Percentiles rank a stretch among this genome's conserved stretches.
These are phyloP conservation scores for Lignosus rhinocerotis DNA, from an alignment of 1,284 basidiomycete genomes.

Conservation along the genomic window DNA sequence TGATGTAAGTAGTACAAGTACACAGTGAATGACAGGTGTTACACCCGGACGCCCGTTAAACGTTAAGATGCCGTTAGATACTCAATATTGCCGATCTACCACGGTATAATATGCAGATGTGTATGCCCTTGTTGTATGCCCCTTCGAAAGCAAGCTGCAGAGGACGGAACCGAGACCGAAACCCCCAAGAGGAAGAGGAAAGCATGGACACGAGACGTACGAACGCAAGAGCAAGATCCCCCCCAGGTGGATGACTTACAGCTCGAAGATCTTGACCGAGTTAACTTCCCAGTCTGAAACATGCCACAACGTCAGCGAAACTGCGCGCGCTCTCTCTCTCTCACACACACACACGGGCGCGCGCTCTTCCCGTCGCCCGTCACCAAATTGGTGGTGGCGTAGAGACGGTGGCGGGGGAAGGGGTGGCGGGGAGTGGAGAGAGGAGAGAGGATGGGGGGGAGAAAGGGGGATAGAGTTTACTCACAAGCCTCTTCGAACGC, in stretches of 20 bases:
- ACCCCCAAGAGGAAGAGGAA: neutral
- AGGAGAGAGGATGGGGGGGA: too few relatives aligned
- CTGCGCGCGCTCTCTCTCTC: neutral
- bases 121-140: neutral
- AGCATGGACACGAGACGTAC: too few relatives aligned
- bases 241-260: neutral
- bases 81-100: neutral
- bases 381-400: neutral
- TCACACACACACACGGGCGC: too few relatives aligned
- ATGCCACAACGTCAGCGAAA: conserved; percentile 1
- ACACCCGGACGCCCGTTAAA: conserved; percentile 1
- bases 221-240: neutral
- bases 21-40: neutral
- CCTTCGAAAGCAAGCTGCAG: neutral
- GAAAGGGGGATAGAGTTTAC: conserved; percentile 36
- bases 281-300: conserved; percentile 73
- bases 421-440: neutral
- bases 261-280: conserved; percentile 67
- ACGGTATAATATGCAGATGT: neutral
- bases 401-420: neutral
- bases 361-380: too few relatives aligned
- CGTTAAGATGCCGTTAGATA: conserved; percentile 8
- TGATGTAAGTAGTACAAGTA: conserved; percentile 4
- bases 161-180: neutral
- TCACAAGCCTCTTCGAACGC: conserved; percentile 79